A percentile compares a stretch with the other conserved stretches of the same genome.
These are phyloP conservation scores for Antarctomyces pellizariae DNA, from an alignment of 495 filamentous ascomycete genomes.

Conservation along the genomic window DNA sequence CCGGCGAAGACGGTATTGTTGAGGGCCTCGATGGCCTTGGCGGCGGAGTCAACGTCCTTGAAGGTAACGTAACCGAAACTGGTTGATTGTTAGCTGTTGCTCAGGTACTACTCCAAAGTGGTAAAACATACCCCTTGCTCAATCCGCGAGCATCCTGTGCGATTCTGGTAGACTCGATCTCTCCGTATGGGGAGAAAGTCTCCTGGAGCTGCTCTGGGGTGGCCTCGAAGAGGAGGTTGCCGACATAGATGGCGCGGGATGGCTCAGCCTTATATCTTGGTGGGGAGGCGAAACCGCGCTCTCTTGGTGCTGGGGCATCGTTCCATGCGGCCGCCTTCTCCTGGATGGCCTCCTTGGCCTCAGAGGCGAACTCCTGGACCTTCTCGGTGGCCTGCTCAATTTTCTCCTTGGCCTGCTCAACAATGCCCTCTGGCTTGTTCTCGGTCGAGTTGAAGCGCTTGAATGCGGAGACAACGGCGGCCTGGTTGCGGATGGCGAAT, in stretches of 20 bases:
- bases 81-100: slow-evolving; percentile 1
- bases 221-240: slow-evolving; percentile 73
- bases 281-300: slow-evolving; percentile 1
- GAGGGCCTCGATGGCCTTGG: slow-evolving; percentile 35
- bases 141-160: slow-evolving; percentile 47
- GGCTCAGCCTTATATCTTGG: slow-evolving; percentile 9
- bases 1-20: slow-evolving; percentile 58
- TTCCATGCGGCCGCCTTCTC: background rate
- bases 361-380: slow-evolving; percentile 3
- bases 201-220: slow-evolving; percentile 44
- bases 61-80: slow-evolving; percentile 47
- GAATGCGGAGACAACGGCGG: slow-evolving; percentile 14
- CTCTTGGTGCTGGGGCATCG: background rate
- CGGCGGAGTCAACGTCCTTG: slow-evolving; percentile 27
- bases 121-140: slow-evolving; percentile 58
- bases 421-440: slow-evolving; percentile 10
- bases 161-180: slow-evolving; percentile 28
- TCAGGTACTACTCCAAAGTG: background rate
- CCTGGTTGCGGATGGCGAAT: slow-evolving; percentile 10
- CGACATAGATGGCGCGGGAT: slow-evolving; percentile 38
- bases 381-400: slow-evolving; percentile 2
- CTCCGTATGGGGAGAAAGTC: slow-evolving; percentile 42
- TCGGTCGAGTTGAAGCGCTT: slow-evolving; percentile 18
- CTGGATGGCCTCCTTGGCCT: slow-evolving; percentile 1
- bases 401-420: slow-evolving; percentile 8